Evolutionary conservation across 176 grass and related monocot species (phyloP).

Genomic region (Chrysopogon serrulatus): DNA sequence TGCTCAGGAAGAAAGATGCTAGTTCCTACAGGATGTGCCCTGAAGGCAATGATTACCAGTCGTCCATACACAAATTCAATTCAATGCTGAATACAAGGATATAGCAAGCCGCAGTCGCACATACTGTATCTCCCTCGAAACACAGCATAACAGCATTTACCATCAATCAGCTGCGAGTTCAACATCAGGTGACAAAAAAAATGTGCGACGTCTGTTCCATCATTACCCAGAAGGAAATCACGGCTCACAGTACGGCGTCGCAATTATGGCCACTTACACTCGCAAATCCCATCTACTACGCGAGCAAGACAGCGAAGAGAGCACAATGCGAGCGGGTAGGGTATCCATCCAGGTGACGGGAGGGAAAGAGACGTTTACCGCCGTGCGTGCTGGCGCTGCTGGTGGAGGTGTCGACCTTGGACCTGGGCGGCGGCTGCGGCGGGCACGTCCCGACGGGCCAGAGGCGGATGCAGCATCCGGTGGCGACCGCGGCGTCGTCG

Average conservation of each 20-base stretch:
- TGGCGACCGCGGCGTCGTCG: constrained; percentile 27
- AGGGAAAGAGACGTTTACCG: constrained; percentile 21
- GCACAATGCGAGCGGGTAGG: background rate
- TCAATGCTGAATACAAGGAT: constrained; percentile 10
- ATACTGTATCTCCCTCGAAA: constrained; percentile 2
- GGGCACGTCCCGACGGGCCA: constrained; percentile 45
- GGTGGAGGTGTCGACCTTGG: constrained; percentile 58
- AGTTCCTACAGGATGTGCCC: background rate
- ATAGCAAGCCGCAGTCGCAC: background rate
- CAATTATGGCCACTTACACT: background rate
- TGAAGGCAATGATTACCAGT: background rate
- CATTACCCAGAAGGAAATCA: background rate
- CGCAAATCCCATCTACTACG: background rate
- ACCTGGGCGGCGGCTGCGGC: background rate
- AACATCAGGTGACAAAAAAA: constrained; percentile 1
- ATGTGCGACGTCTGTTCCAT: background rate
- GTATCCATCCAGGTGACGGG: background rate
- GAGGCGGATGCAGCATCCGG: constrained; percentile 52
- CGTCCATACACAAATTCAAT: constrained; percentile 15
- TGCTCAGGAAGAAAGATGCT: constrained; percentile 6
- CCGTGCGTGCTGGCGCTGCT: constrained; percentile 57
- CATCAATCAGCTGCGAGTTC: background rate
- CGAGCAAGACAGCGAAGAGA: background rate
- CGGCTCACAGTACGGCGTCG: background rate
- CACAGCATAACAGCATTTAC: background rate